A percentile compares a stretch with the other conserved stretches of the same genome.
phyloP scores from a whole-genome alignment of 2,329 filamentous ascomycete genomes.

The Sordariomycetes sp. region DNA sequence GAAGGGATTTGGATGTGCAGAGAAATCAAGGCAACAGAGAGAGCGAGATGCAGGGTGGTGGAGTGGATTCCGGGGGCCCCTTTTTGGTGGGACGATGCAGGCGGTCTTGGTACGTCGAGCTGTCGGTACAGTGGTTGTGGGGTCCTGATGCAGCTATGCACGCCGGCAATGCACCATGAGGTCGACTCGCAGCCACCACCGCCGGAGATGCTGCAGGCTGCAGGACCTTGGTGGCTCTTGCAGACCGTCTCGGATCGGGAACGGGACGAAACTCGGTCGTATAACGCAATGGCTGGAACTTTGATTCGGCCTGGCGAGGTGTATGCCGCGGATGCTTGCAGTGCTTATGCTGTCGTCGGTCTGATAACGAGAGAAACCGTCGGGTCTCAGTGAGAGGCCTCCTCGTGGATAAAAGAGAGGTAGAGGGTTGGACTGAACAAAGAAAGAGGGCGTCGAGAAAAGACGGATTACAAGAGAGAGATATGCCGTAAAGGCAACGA shows the following conservation, averaged over 20 bases:
- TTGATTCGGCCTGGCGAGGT: background rate
- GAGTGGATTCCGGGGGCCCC: background rate
- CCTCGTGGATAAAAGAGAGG: background rate
- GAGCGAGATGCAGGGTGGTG: background rate
- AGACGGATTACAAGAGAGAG: background rate
- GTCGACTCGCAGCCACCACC: background rate
- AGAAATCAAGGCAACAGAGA: background rate
- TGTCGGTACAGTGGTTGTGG: background rate
- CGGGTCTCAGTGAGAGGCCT: background rate
- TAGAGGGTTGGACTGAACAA: background rate
- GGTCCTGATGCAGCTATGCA: background rate
- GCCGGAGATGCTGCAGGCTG: background rate
- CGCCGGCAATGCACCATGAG: conserved; percentile 5
- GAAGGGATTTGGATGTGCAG: background rate
- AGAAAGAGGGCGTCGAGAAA: background rate
- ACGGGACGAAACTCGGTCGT: background rate
- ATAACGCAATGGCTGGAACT: background rate
- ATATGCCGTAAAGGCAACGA: background rate
- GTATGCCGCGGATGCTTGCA: background rate
- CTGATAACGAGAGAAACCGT: background rate
- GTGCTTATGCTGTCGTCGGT: background rate
- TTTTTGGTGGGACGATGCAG: background rate
- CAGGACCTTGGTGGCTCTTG: background rate
- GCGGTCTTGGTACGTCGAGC: background rate
- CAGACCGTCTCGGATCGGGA: background rate